Base-by-base conservation (phyloP, 2,329 filamentous ascomycete species). In the Xylariomycetidae sp. region DNA sequence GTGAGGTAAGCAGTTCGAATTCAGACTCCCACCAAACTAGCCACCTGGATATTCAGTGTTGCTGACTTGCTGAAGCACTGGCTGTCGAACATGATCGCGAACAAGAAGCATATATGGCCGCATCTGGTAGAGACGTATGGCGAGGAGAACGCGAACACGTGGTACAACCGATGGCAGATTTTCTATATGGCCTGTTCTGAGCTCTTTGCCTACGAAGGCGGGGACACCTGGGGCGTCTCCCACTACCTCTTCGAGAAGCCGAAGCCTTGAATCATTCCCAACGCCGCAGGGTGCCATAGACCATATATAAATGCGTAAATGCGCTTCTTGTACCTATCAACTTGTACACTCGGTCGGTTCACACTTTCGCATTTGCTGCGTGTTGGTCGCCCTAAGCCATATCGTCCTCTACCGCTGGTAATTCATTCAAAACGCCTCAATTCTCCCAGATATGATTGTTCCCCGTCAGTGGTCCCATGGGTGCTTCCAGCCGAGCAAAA, bases 401-500 rank as follows among this genome's bases (percentile, higher is more conserved):
- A n/a, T n/a, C n/a, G n/a, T n/a, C n/a, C n/a, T n/a, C n/a, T n/a
- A n/a, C n/a, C n/a, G n/a, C n/a, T n/a, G n/a, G n/a, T n/a, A n/a
- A n/a, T n/a, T n/a, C n/a, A n/a, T n/a, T n/a, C n/a, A n/a, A n/a
- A n/a, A n/a, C n/a, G n/a, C n/a, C n/a, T n/a, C n/a, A n/a, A n/a
- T 30, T n/a, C 25, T 37, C 27, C 22, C 27, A 16, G 15, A 9
- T 25, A 14, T 15, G 6, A 15, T 19, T n/a, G 13, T 22, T 33
- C 13, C 31, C 44, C 38, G 64, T 74, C 70, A 95, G 67, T 95
- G 88, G 51, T 96, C 89, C 88, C 88, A 96, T 47, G 88, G 92
- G 65, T 97, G 92, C 70, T 88, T 96, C 84, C 80, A 88, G 61
- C 92, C 92, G 53, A 98, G 61, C 45, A 97, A 69, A 34, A 80